phyloP scores from a whole-genome alignment of 768 basidiomycete genomes.

The Suillus subaureus region DNA sequence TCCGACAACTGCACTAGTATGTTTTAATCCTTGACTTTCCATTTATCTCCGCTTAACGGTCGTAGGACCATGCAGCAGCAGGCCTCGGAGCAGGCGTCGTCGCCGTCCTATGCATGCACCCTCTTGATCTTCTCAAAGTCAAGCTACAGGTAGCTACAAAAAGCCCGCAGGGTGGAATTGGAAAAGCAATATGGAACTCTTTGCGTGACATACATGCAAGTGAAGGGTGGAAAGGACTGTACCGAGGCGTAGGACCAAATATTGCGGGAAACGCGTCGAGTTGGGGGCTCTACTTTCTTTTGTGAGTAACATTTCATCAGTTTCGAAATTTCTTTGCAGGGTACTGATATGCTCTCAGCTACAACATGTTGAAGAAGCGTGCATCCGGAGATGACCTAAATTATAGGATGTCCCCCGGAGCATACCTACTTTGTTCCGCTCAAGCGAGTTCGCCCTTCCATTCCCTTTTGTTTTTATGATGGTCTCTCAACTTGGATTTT shows the following conservation, averaged over 20 bases:
- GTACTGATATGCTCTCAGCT: conserved; percentile 48
- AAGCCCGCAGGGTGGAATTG: conserved; percentile 58
- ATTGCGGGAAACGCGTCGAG: conserved; percentile 93
- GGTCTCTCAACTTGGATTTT: conserved; percentile 17
- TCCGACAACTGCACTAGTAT: conserved; percentile 38
- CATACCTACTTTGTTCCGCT: conserved; percentile 88
- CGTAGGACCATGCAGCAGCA: conserved; percentile 79
- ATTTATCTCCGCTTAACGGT: neutral
- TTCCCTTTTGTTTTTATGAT: conserved; percentile 13
- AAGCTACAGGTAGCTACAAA: conserved; percentile 87
- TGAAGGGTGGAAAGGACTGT: conserved; percentile 84
- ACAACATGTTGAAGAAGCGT: conserved; percentile 89
- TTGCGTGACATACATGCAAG: conserved; percentile 70
- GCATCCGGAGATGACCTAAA: conserved; percentile 69
- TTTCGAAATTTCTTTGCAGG: neutral
- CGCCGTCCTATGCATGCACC: conserved; percentile 95
- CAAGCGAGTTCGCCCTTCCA: conserved; percentile 84
- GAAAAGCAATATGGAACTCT: conserved; percentile 75
- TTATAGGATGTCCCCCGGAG: conserved; percentile 68
- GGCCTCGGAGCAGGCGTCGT: conserved; percentile 22
- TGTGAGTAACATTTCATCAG: conserved; percentile 59
- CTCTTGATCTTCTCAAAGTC: conserved; percentile 93
- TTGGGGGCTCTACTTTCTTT: conserved; percentile 98
- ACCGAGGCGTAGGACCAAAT: conserved; percentile 89
- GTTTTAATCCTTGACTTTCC: neutral